These are phyloP conservation scores for Citropsis articulata DNA, from an alignment of 345 rosid species.

Conservation along the genomic window DNA sequence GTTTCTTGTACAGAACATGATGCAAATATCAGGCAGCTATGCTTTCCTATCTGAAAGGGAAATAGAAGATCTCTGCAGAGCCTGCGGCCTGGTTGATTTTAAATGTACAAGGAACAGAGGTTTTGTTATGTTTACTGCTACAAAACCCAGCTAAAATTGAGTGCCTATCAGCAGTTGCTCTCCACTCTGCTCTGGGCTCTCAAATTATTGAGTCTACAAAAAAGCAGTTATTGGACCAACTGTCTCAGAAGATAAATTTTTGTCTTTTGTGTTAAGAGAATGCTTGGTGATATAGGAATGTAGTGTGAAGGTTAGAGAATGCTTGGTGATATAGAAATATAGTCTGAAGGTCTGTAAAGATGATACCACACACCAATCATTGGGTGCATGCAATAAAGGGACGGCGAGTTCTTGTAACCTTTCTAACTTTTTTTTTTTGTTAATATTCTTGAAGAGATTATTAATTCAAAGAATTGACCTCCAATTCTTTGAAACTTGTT, in stretches of 20 bases:
- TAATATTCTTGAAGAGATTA: not conserved
- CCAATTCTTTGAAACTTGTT: not conserved
- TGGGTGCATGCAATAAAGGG: not conserved
- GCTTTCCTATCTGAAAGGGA: conserved; percentile 60
- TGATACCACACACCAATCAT: not conserved
- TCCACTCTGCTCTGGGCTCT: not conserved
- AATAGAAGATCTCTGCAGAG: conserved; percentile 73
- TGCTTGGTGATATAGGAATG: not conserved
- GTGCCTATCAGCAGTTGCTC: not conserved
- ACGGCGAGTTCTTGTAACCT: not conserved
- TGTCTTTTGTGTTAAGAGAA: not conserved
- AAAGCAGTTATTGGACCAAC: not conserved
- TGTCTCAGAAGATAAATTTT: not conserved
- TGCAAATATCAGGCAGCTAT: conserved; percentile 50
- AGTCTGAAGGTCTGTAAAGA: not conserved
- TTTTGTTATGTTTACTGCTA: conserved; percentile 78
- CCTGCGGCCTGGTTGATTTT: conserved; percentile 71
- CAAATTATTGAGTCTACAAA: not conserved
- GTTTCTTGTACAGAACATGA: conserved; percentile 35
- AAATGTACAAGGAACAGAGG: conserved; percentile 47
- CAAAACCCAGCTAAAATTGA: conserved; percentile 49
- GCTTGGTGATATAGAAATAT: not conserved
- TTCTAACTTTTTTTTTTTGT: not conserved
- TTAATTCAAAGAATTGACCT: not conserved
- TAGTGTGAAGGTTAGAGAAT: too few species aligned